These are phyloP conservation scores for Citrullus mucosospermus DNA, from an alignment of 306 rosid species.

Conservation along the genomic window DNA sequence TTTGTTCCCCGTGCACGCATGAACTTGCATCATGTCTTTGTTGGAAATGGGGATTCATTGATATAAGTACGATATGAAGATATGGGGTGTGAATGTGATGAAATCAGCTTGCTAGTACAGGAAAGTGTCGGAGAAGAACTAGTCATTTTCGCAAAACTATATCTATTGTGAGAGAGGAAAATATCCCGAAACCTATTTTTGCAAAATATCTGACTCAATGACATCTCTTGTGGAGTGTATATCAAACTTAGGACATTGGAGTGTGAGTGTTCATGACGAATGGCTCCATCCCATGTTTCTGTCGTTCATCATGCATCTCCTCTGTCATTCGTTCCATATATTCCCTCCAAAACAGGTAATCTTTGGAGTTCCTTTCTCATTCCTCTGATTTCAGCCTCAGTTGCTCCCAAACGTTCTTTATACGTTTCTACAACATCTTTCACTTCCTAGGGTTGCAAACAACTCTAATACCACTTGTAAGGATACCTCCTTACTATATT, in stretches of 20 bases:
- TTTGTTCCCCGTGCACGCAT: not conserved
- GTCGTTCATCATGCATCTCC: no score
- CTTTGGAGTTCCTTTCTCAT: no score
- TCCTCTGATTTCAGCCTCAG: no score
- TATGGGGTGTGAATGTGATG: not conserved
- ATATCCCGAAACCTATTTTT: not conserved
- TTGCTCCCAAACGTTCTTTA: no score
- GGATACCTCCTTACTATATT: no score
- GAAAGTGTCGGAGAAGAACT: not conserved
- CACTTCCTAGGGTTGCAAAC: no score
- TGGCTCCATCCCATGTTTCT: no score
- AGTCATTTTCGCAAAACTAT: not conserved
- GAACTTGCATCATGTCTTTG: not conserved
- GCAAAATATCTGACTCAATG: not conserved
- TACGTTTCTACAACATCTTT: no score
- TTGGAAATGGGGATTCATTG: not conserved
- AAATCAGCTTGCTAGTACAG: not conserved
- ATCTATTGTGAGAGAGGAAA: not conserved
- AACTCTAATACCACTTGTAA: no score
- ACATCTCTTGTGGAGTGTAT: not conserved
- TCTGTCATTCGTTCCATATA: no score
- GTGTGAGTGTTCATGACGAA: no score
- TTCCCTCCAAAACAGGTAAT: no score
- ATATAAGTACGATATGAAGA: not conserved
- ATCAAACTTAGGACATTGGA: not conserved